Evolutionary conservation across 768 basidiomycete genomes (phyloP).

Genomic region (Boletales sp.): DNA sequence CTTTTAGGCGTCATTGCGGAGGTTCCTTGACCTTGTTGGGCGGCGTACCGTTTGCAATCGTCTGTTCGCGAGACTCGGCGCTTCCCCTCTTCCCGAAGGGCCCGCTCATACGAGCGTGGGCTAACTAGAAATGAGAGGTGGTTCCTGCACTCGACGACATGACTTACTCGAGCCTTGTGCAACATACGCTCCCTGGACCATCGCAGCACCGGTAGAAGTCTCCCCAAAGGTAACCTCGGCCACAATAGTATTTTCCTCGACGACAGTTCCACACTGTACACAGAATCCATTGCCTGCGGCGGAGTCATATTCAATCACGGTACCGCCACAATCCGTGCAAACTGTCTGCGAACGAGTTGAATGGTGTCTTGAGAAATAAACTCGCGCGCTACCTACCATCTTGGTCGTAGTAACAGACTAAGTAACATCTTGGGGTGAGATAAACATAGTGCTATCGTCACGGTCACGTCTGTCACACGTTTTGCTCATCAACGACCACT

Average conservation of each 20-base stretch:
- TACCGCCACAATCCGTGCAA: slow-evolving; percentile 77
- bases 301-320: slow-evolving; percentile 81
- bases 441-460: neutral
- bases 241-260: slow-evolving; percentile 92
- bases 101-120: slow-evolving; percentile 78
- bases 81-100: slow-evolving; percentile 78
- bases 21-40: neutral
- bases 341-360: slow-evolving; percentile 41
- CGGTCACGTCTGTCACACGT: slow-evolving; percentile 14
- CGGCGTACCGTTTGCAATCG: slow-evolving; percentile 77
- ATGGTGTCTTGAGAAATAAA: neutral
- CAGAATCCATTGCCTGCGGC: slow-evolving; percentile 86
- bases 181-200: slow-evolving; percentile 93
- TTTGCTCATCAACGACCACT: neutral
- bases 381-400: slow-evolving; percentile 19
- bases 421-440: neutral
- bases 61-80: slow-evolving; percentile 84
- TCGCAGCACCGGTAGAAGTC: slow-evolving; percentile 84
- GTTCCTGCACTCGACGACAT: neutral
- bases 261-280: slow-evolving; percentile 80
- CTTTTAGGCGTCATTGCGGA: slow-evolving; percentile 36
- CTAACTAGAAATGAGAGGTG: slow-evolving; percentile 35
- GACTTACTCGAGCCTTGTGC: slow-evolving; percentile 85
- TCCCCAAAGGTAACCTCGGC: slow-evolving; percentile 97
- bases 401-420: neutral